phyloP scores from a whole-genome alignment of 2,329 filamentous ascomycete species.

The Trichophyton simii region DNA sequence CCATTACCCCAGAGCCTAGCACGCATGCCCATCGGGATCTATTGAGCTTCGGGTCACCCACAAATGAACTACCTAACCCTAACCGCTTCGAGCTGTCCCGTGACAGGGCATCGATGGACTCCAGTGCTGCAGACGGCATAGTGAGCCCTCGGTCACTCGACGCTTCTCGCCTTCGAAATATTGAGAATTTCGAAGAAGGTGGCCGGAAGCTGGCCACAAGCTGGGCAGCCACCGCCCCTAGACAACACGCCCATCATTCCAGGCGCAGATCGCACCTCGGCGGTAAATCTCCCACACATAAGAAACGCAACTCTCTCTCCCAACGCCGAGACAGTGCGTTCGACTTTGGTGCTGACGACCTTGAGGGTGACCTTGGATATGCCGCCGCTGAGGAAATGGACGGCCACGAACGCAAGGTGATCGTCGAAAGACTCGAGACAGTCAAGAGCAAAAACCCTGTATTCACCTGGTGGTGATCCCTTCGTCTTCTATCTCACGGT shows the following conservation, averaged over 20 bases:
- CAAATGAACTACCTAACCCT: slow-evolving; percentile 56
- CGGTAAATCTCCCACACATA: slow-evolving; percentile 14
- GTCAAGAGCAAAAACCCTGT: slow-evolving; percentile 93
- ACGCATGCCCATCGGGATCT: slow-evolving; percentile 48
- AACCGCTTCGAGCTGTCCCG: slow-evolving; percentile 59
- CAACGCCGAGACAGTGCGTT: slow-evolving; percentile 28
- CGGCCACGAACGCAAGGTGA: slow-evolving; percentile 80
- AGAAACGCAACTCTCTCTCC: slow-evolving; percentile 30
- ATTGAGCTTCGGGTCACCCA: slow-evolving; percentile 48
- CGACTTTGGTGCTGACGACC: slow-evolving; percentile 56
- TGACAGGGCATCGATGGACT: slow-evolving; percentile 27
- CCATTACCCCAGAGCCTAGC: slow-evolving; percentile 42
- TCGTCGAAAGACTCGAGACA: slow-evolving; percentile 88
- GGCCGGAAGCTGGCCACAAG: slow-evolving; percentile 26
- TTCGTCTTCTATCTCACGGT: slow-evolving; percentile 5
- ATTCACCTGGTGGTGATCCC: slow-evolving; percentile 80
- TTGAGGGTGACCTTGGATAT: slow-evolving; percentile 88
- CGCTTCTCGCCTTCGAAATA: slow-evolving; percentile 20
- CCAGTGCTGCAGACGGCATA: slow-evolving; percentile 18
- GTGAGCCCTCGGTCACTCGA: slow-evolving; percentile 26
- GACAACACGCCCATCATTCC: slow-evolving; percentile 19
- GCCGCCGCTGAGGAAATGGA: slow-evolving; percentile 90
- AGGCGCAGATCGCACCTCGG: slow-evolving; percentile 13
- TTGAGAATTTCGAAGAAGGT: slow-evolving; percentile 20
- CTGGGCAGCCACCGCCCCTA: slow-evolving; percentile 27